Base-by-base conservation (phyloP, 768 basidiomycete genomes). In the Termitomyces sp. region DNA sequence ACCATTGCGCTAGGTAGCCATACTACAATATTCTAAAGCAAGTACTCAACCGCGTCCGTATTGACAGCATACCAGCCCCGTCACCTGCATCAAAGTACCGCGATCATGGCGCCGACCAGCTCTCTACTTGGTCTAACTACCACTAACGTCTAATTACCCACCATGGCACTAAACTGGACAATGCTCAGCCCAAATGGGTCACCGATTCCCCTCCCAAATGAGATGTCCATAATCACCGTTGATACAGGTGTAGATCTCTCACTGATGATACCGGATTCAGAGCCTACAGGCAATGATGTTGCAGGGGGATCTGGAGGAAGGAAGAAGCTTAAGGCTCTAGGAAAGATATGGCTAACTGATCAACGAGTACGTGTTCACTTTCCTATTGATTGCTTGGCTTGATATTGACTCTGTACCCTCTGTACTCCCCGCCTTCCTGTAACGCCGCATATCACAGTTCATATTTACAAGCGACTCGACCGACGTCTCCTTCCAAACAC, bases 1-100 rank as follows among this genome's bases (percentile, higher is more conserved):
- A 89, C 88, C 88, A 89, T 90, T 89, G 88, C 86, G 88, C 88
- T 76, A n/a, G 85, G 86, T 82, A 85, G 81, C 83, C 85, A 71
- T 75, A 16, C 12, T n/a, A n/a, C n/a, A n/a, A n/a, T n/a, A n/a
- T n/a, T n/a, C n/a, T n/a, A n/a, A n/a, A n/a, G n/a, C n/a, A n/a
- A n/a, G n/a, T n/a, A n/a, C n/a, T n/a, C n/a, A n/a, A n/a, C n/a
- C n/a, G n/a, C n/a, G n/a, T n/a, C n/a, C n/a, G n/a, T n/a, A n/a
- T n/a, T n/a, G n/a, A n/a, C n/a, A n/a, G n/a, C n/a, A n/a, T n/a
- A n/a, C n/a, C n/a, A n/a, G n/a, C n/a, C n/a, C n/a, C n/a, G n/a
- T n/a, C n/a, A n/a, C n/a, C n/a, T n/a, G n/a, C n/a, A n/a, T n/a
- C n/a, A n/a, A n/a, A n/a, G n/a, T n/a, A n/a, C n/a, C n/a, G n/a